phyloP scores from a whole-genome alignment of 2,329 filamentous ascomycete species.

The Diplocarpon rosae region DNA sequence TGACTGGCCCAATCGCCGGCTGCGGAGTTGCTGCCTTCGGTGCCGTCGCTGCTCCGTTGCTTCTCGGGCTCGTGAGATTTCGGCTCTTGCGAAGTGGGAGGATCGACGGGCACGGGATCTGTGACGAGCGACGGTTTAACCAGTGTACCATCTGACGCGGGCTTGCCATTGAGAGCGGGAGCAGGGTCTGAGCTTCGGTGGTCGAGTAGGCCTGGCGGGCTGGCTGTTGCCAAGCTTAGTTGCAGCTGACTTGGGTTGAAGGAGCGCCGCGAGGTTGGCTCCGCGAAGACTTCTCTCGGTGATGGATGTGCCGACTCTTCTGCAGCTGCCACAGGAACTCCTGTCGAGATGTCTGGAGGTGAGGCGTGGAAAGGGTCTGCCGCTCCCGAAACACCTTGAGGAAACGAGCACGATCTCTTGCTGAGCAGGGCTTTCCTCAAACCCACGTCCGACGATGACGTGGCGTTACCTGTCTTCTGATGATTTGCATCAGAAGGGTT shows the following conservation, averaged over 20 bases:
- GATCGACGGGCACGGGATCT: constrained; percentile 19
- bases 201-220: constrained; percentile 12
- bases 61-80: constrained; percentile 9
- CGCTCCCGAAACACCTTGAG: constrained; percentile 15
- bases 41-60: constrained; percentile 50
- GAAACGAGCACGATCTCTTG: constrained; percentile 14
- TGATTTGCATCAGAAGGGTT: constrained; percentile 18
- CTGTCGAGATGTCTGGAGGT: constrained; percentile 10
- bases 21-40: constrained; percentile 46
- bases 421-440: constrained; percentile 18
- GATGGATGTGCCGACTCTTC: constrained; percentile 7
- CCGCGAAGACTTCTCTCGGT: constrained; percentile 14
- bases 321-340: not conserved
- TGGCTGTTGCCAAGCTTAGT: constrained; percentile 21
- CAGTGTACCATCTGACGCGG: not conserved
- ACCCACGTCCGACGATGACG: constrained; percentile 13
- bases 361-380: constrained; percentile 10
- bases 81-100: constrained; percentile 13
- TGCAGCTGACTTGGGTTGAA: constrained; percentile 27
- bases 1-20: constrained; percentile 52
- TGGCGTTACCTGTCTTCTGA: constrained; percentile 15
- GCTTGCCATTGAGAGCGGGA: not conserved
- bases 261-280: constrained; percentile 13
- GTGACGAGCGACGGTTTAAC: constrained; percentile 14
- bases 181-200: constrained; percentile 4